Base-by-base conservation (phyloP, 1,139 yeast genomes). In the Suhomyces maxii region DNA sequence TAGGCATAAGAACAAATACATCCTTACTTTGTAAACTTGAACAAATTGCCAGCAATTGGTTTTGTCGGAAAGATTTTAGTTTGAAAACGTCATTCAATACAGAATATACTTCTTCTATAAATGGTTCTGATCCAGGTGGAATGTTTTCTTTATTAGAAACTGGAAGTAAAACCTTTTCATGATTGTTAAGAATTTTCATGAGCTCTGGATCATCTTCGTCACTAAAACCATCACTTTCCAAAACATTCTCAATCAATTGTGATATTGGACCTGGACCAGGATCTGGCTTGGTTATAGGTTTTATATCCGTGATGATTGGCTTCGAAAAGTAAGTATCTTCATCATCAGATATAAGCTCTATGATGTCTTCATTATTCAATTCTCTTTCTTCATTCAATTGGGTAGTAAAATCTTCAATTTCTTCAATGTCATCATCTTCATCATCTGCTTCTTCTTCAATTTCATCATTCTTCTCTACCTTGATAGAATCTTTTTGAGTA, bases 1-100 rank as follows among this genome's bases (percentile, higher is more conserved):
- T 95, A 0, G 99, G 99, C 97, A 95, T 93, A 54, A 95, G 73
- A 2, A 95, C 97, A 69, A 95, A 89, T 0, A 89, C 96, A 64
- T 95, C 99, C 41, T 79, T 77, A 1, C 97, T 96, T 11, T 77
- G 66, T 33, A 95, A 69, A 0, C 97, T 85, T 0, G 96, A 84
- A 55, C 86, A 82, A 10, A 95, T 79, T 0, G 98, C 98, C 49
- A 89, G 95, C 36, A 84, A 68, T 61, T 95, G 99, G 61, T 93
- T 89, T 3, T 84, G 79, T 44, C 99, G 77, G 62, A 95, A 95
- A 0, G 79, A 74, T 8, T 73, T 67, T 37, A 95, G 65, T 37
- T 82, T 79, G 64, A 95, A 95, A 3, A 77, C 79, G 9, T 75
- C 64, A 31, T 74, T 75, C 37, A 93, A 71, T 9, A 81, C 77